Evolutionary conservation across 768 basidiomycete species (phyloP), one percentile per base, ranked within the genome.

Genomic region (Dacryopinax primogenitus): DNA sequence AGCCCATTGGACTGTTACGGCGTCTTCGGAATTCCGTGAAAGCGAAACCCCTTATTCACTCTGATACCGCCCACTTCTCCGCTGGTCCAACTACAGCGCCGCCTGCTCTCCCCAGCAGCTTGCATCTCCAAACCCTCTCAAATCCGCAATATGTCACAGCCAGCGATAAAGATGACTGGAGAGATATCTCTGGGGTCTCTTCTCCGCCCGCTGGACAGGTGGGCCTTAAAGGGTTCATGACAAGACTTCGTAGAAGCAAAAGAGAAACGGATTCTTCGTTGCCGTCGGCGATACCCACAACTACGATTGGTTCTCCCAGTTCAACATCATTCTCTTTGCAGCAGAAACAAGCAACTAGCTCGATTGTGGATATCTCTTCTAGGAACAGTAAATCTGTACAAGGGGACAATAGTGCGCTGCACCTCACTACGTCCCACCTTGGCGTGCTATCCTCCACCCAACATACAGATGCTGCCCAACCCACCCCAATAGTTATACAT

Each of bases 1-100:
- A 32, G 26, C 51, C 51, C 3, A 21, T 58, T 26, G 51, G 51
- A 30, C 18, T 58, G 23, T 32, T 58, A 21, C 51, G 51, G 18
- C 51, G 51, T 58, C 30, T 58, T 28, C 51, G 51, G 4, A 58
- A 58, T 32, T 58, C 51, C 32, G 51, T 58, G 26, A 58, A 58
- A 30, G 51, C 26, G 13, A 58, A 30, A 18, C 51, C 51, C 13
- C 51, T 30, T 2, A 30, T 58, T 58, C 32, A 23, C 11, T 58
- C 51, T 26, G 51, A 58, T 18, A 30, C 26, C 6, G 51, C 26
- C 15, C 51, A 58, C 18, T 58, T 32, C 9, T 30, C 26, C 26
- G 21, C 30, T 26, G 26, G 15, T 58, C 13, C 51, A 3, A 58
- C 9, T 23, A 58, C 26, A 9, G 3, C n/a, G n/a, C n/a, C n/a